A percentile compares a stretch with the other conserved stretches of the same genome.
phyloP scores from a whole-genome alignment of 306 rosid genomes.

The Trifolium fragiferum region DNA sequence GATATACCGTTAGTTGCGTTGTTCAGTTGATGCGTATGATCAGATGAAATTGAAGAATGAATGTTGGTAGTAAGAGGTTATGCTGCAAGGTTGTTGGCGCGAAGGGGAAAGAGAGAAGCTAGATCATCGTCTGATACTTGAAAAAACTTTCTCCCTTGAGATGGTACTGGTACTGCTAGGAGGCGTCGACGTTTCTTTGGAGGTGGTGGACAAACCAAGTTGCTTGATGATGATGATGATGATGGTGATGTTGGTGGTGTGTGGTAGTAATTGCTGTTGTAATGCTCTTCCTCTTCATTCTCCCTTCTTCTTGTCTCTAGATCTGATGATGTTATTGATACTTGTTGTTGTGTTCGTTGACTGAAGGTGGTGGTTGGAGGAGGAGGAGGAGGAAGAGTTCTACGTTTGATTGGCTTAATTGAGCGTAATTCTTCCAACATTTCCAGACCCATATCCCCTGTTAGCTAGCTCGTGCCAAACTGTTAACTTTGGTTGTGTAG shows the following conservation, averaged over 20 bases:
- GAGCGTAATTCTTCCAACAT: constrained; percentile 54
- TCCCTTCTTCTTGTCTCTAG: constrained; percentile 20
- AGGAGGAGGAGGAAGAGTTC: constrained; percentile 1
- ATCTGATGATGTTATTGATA: neutral
- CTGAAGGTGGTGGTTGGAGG: constrained; percentile 1
- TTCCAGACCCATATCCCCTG: constrained; percentile 54
- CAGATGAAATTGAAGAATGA: constrained; percentile 18
- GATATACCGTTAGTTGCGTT: constrained; percentile 23
- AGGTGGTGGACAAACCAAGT: constrained; percentile 66
- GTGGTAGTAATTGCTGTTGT: neutral
- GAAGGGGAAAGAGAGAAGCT: constrained; percentile 47
- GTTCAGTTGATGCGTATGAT: too few relatives aligned
- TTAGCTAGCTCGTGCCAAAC: too few relatives aligned
- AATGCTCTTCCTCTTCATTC: constrained; percentile 24
- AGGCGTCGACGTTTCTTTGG: constrained; percentile 59
- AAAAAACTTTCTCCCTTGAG: constrained; percentile 27
- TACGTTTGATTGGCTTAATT: constrained; percentile 45
- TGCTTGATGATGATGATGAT: neutral
- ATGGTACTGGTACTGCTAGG: neutral
- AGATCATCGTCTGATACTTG: constrained; percentile 65
- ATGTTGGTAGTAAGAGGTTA: neutral
- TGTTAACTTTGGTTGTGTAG: too few relatives aligned
- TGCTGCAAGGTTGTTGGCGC: constrained; percentile 6
- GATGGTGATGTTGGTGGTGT: constrained; percentile 62
- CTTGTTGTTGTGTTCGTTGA: constrained; percentile 13